A percentile compares a stretch with the other conserved stretches of the same genome.
Evolutionary conservation across 257 asterid genomes (phyloP).

Genomic region (Ehretia macrophylla): DNA sequence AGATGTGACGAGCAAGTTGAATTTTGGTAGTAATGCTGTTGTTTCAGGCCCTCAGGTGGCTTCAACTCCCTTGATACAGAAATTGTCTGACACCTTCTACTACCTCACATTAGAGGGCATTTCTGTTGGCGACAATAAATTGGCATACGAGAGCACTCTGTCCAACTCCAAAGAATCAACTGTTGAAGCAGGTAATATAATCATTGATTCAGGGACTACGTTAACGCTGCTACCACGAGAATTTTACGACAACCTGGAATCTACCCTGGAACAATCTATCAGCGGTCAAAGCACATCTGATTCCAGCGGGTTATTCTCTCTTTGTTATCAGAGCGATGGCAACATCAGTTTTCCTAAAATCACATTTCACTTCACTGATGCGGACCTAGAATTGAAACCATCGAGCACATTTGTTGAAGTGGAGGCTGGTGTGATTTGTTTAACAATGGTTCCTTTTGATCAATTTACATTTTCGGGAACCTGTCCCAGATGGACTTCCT

Average conservation of each 20-base stretch:
- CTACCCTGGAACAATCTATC: slow-evolving; percentile 10
- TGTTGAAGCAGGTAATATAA: slow-evolving; percentile 21
- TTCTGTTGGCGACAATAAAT: slow-evolving; percentile 22
- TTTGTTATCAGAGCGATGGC: slow-evolving; percentile 25
- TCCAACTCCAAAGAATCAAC: no score
- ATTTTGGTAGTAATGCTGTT: slow-evolving; percentile 35
- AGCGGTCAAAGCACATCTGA: slow-evolving; percentile 4
- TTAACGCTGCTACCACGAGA: slow-evolving; percentile 32
- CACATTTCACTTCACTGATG: slow-evolving; percentile 39
- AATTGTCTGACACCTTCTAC: slow-evolving; percentile 31
- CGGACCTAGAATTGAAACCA: slow-evolving; percentile 34
- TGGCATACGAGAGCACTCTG: neutral
- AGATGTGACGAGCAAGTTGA: slow-evolving; percentile 37
- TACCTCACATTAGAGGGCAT: slow-evolving; percentile 39
- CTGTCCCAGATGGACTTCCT: slow-evolving; percentile 37
- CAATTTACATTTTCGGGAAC: slow-evolving; percentile 39
- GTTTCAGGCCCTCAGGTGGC: slow-evolving; percentile 26
- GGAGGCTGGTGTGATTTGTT: slow-evolving; percentile 29
- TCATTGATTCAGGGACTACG: slow-evolving; percentile 65
- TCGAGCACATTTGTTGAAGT: slow-evolving; percentile 35
- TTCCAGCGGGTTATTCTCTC: slow-evolving; percentile 5
- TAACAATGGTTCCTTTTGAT: slow-evolving; percentile 23
- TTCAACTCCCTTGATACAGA: slow-evolving; percentile 40
- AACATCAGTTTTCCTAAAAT: slow-evolving; percentile 20
- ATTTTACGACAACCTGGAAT: slow-evolving; percentile 22